These are phyloP conservation scores for Cylindrotheca closterium DNA, from an alignment of 108 stramenopile species.

Conservation along the genomic window DNA sequence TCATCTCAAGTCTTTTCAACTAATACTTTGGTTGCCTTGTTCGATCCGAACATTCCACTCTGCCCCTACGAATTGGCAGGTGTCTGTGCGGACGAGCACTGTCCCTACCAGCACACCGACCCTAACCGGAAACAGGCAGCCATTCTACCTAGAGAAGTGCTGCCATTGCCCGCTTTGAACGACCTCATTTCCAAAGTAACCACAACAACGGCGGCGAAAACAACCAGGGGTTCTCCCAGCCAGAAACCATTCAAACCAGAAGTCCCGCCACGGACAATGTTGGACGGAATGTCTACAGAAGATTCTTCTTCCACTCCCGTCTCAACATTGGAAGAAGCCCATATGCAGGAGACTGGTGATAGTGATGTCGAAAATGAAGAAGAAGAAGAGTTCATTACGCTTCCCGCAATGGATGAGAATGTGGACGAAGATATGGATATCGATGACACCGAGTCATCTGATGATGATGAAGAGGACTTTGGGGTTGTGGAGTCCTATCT, in stretches of 20 bases:
- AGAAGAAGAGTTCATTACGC: slow-evolving; percentile 14
- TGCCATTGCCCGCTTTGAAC: slow-evolving; percentile 23
- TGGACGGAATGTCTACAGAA: too few species aligned
- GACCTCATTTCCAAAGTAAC: neutral
- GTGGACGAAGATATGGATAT: neutral
- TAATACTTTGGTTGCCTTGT: too few species aligned
- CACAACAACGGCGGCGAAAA: neutral
- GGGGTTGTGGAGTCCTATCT: neutral
- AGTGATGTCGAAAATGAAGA: neutral
- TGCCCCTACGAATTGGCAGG: slow-evolving; percentile 81
- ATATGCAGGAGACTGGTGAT: neutral
- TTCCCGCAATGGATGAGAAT: neutral
- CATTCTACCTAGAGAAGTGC: slow-evolving; percentile 14
- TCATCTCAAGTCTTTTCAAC: too few species aligned
- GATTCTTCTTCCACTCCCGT: slow-evolving; percentile 3
- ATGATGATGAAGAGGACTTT: neutral
- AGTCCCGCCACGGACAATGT: neutral
- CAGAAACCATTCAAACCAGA: neutral
- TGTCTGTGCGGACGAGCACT: slow-evolving; percentile 60
- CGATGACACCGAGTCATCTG: slow-evolving; percentile 5
- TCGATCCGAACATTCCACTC: slow-evolving; percentile 59
- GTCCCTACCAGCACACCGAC: slow-evolving; percentile 63
- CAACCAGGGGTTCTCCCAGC: neutral
- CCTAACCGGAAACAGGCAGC: neutral
- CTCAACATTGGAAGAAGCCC: neutral